These are phyloP conservation scores for Boletus rubroflammeus DNA, from an alignment of 768 basidiomycete species.

Conservation along the genomic window DNA sequence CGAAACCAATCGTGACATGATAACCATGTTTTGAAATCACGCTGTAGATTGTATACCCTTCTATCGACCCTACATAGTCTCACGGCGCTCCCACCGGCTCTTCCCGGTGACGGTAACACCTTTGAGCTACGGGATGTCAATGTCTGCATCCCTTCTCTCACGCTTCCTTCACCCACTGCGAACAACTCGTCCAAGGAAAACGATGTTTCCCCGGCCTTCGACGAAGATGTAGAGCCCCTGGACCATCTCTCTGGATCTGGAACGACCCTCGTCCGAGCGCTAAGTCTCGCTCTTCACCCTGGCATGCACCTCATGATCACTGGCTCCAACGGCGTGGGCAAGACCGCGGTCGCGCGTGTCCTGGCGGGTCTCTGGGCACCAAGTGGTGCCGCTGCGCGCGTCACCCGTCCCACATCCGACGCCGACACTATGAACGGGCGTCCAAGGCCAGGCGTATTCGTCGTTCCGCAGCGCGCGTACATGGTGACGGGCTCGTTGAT, in stretches of 20 bases:
- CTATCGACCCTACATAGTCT: constrained; percentile 82
- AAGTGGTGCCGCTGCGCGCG: constrained; percentile 32
- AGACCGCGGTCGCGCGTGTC: constrained; percentile 85
- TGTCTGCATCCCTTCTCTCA: constrained; percentile 54
- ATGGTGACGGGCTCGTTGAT: constrained; percentile 84
- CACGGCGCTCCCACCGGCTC: constrained; percentile 43
- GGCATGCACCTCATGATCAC: constrained; percentile 94
- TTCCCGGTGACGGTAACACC: constrained; percentile 33
- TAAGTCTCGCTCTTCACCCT: constrained; percentile 57
- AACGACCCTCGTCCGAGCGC: constrained; percentile 59
- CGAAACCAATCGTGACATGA: neutral
- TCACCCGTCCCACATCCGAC: constrained; percentile 30
- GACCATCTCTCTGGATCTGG: constrained; percentile 21
- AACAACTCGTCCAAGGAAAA: constrained; percentile 5
- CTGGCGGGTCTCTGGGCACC: constrained; percentile 88
- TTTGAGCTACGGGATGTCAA: constrained; percentile 69
- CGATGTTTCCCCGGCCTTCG: neutral
- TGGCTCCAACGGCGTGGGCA: constrained; percentile 89
- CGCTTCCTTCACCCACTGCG: neutral
- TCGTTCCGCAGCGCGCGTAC: constrained; percentile 91
- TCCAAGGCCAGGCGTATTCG: constrained; percentile 52
- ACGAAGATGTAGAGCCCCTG: constrained; percentile 15
- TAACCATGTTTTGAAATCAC: neutral
- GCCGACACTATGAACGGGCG: constrained; percentile 34
- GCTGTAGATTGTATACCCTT: constrained; percentile 71